Evolutionary conservation across 306 rosid species (phyloP), one percentile per base, ranked within the genome.

Genomic region (Castanea crenata): DNA sequence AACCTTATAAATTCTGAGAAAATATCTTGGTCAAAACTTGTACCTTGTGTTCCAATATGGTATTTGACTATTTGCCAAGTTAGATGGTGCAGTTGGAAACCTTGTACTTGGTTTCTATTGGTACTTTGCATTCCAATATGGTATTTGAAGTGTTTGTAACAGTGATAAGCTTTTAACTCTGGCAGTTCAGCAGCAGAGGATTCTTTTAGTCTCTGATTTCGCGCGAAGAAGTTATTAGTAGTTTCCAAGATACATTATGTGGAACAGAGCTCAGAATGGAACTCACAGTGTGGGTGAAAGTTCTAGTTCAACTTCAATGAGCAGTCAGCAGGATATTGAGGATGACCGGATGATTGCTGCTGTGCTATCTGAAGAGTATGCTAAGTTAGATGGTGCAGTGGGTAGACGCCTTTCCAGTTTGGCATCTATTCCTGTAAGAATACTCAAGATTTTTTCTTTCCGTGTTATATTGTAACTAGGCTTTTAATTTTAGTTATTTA

Each of bases 321-420:
- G 90, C 81, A 85, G 90, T 77, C 92, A 89, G 77, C 88, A 68
- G 65, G 89, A 86, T 73, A 54, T 80, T 76, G 88, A 88, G 69
- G 92, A 94, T 86, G 98, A 94, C 71, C 81, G 78, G 70, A 94
- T 94, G 98, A 94, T 94, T 76, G 98, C 97, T 76, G 64, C 73
- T 78, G 85, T 85, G 4, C 83, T 94, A 41, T 77, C 98, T 3
- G 98, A 93, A 84, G 98, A 90, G 83, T 91, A 93, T 74, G 93
- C 98, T 62, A 80, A 92, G 7, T 81, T 92, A 73, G 94, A 94
- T 62, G 96, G 92, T 67, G 85, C 86, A 25, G 86, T 89, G 51
- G 89, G 87, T 29, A 79, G 82, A 59, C 93, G 90, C 83, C 97
- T 91, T 70, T 62, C 95, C 70, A 90, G 87, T 76, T 89, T 90